A percentile compares a stretch with the other conserved stretches of the same genome.
Evolutionary conservation across 371 early-diverging fungal species (phyloP).

Genomic region (Phascolomyces articulosus): DNA sequence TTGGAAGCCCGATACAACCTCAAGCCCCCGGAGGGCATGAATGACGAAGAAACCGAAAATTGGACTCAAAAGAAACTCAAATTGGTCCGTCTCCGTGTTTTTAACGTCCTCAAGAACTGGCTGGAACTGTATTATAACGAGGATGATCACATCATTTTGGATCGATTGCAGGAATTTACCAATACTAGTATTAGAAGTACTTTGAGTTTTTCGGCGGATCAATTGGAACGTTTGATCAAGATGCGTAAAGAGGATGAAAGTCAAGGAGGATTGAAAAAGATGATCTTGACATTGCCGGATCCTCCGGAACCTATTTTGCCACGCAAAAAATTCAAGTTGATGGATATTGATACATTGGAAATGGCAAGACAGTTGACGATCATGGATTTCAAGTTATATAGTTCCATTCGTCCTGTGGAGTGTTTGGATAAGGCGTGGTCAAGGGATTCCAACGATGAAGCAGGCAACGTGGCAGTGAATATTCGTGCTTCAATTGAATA

Average conservation of each 20-base stretch:
- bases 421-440: slow-evolving; percentile 92
- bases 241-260: slow-evolving; percentile 65
- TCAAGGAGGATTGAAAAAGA: slow-evolving; percentile 59
- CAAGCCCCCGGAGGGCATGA: slow-evolving; percentile 70
- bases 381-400: slow-evolving; percentile 82
- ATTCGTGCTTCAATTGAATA: slow-evolving; percentile 78
- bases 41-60: slow-evolving; percentile 60
- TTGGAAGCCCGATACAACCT: slow-evolving; percentile 78
- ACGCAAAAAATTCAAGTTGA: slow-evolving; percentile 66
- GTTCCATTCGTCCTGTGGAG: slow-evolving; percentile 82
- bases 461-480: slow-evolving; percentile 54
- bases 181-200: slow-evolving; percentile 71
- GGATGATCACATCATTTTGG: slow-evolving; percentile 63
- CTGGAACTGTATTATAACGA: slow-evolving; percentile 86
- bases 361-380: slow-evolving; percentile 94
- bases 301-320: slow-evolving; percentile 79
- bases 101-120: slow-evolving; percentile 92
- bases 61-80: slow-evolving; percentile 88
- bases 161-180: slow-evolving; percentile 76
- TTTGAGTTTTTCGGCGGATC: slow-evolving; percentile 74
- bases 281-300: slow-evolving; percentile 65
- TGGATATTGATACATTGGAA: slow-evolving; percentile 91
- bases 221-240: slow-evolving; percentile 72
- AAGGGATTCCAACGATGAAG: slow-evolving; percentile 44
- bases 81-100: slow-evolving; percentile 86